Evolutionary conservation across 192 early-diverging fungal species (phyloP), one percentile per base, ranked within the genome.

Genomic region (Allomyces macrogynus): DNA sequence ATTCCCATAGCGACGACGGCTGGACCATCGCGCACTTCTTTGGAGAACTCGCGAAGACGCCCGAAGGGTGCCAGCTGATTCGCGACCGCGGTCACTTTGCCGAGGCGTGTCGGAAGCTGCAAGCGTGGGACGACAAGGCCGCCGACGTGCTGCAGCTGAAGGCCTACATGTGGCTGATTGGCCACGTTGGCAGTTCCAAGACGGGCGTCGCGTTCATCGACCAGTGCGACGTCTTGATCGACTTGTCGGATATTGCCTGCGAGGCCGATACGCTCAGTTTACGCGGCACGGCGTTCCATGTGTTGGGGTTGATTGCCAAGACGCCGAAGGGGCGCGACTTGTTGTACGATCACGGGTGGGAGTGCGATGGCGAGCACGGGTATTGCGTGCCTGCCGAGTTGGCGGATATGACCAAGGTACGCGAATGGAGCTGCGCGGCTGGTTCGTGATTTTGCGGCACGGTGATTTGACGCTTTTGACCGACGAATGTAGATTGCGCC

Each of bases 101-200:
- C 10, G 61, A 74, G 7, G 87, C 90, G 8, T 77, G 68, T 60
- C 78, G 90, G 10, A 74, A 80, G 8, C 69, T 78, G 22, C 71
- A 81, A 64, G 71, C 69, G 26, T 60, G 71, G 12, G 75, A 80
- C 54, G 66, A 65, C 10, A 66, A 67, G 10, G 78, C 76, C 43
- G 25, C 62, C 7, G 68, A 73, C 10, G 68, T 74, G 27, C 74
- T 82, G 20, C 70, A 79, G 60, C 69, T 92, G 5, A 92, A 92
- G 65, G 78, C 89, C 3, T 77, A 83, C 7, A 63, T 92, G 1
- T 92, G 89, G 89, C 84, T 89, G 16, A 76, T 92, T 61, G 85
- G 87, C 69, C 67, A 71, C 61, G 60, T 71, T 0, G 9, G 23
- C 5, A 4, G 49, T 14, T 44, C 66, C 20, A 63, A 40, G 22